phyloP scores from a whole-genome alignment of 2,329 filamentous ascomycete genomes.

The Fusarium sarcochroum region DNA sequence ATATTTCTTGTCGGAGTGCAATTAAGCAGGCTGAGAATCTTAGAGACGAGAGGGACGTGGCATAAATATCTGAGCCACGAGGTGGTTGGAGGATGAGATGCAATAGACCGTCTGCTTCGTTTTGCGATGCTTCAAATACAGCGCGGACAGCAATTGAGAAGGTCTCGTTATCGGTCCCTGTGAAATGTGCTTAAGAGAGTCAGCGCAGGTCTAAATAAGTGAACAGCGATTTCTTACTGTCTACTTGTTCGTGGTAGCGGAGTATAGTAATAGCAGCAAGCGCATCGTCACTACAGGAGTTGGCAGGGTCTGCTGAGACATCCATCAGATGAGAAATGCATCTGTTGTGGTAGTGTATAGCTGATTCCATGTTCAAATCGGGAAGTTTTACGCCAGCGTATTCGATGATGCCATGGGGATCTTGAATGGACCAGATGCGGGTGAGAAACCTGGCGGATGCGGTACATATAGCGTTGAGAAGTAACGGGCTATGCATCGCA shows the following conservation, averaged over 20 bases:
- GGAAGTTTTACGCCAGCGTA: constrained; percentile 29
- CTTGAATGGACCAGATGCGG: constrained; percentile 20
- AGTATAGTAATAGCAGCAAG: constrained; percentile 34
- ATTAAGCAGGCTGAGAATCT: constrained; percentile 30
- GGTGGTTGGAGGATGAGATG: constrained; percentile 22
- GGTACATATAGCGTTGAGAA: constrained; percentile 33
- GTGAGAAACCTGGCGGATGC: constrained; percentile 29
- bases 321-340: constrained; percentile 38
- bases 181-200: constrained; percentile 22
- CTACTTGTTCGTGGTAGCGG: constrained; percentile 34
- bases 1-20: constrained; percentile 32
- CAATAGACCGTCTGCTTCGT: constrained; percentile 12
- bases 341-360: constrained; percentile 36
- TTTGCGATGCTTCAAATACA: constrained; percentile 26
- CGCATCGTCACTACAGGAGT: constrained; percentile 36
- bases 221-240: constrained; percentile 4
- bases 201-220: neutral
- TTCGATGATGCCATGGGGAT: constrained; percentile 5
- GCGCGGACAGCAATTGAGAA: constrained; percentile 31
- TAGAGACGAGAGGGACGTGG: constrained; percentile 22
- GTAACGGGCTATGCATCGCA: constrained; percentile 32
- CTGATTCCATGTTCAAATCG: constrained; percentile 20
- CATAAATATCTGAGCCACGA: constrained; percentile 23
- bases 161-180: constrained; percentile 26
- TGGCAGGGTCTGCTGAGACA: constrained; percentile 21